Evolutionary conservation across 2,329 filamentous ascomycete species (phyloP), one percentile per base, ranked within the genome.

Genomic region (Ascochyta lentis): DNA sequence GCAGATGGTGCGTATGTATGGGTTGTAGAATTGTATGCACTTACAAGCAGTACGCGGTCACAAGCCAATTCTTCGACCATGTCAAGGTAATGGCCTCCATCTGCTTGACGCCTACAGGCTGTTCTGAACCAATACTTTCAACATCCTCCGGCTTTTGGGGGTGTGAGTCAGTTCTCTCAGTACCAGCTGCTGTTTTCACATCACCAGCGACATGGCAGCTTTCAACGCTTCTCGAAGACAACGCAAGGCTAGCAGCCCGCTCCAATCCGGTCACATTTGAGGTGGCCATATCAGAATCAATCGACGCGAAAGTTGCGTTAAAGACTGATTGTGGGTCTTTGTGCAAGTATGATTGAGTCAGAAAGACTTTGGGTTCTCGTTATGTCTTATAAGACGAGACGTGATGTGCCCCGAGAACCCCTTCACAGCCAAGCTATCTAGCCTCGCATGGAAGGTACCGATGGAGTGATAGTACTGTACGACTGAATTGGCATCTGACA

Each of bases 11-110:
- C 12, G 12, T n/a, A n/a, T 27, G 6, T 19, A 6, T 15, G 22
- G 29, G 31, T 38, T n/a, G 15, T 15, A 29, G 19, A 22, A 8
- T 24, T 12, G 2, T 38, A 29, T n/a, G 9, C 10, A 38, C 24
- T 44, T 47, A 58, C 47, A 61, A 46, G 8, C 49, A 31, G 45
- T 80, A 82, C 16, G 76, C 77, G 16, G 66, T 46, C 8, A 77
- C 67, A 13, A 82, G 68, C 23, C 77, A 68, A 2, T 66, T 63
- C 39, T 65, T 76, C 1, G 76, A 75, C 77, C 77, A 81, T 15
- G 75, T 70, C 8, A 67, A 63, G 4, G 78, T 77, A 29, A 75
- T 71, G 23, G 76, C 77, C 55, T 81, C 74, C 34, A 79, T 74
- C 34, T 74, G 67, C 58, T 60, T 78, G 69, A 24, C 48, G 0